These are phyloP conservation scores for Pseudogymnoascus sp. DNA, from an alignment of 2,329 filamentous ascomycete species.

Conservation along the genomic window DNA sequence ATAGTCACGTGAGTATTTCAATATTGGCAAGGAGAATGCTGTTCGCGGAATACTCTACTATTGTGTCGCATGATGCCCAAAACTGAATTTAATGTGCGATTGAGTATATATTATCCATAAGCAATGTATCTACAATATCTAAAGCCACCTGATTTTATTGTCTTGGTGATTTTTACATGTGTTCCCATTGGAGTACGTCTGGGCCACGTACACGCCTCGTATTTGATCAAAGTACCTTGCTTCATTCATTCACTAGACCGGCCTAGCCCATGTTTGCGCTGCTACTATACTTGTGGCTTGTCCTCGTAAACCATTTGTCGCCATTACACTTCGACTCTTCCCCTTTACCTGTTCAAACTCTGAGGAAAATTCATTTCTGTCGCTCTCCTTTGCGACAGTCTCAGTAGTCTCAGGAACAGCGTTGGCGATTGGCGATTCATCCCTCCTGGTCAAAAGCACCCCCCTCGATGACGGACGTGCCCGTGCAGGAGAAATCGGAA, in stretches of 20 bases:
- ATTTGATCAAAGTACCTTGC: background rate
- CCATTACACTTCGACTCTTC: background rate
- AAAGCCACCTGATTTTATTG: background rate
- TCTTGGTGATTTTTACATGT: background rate
- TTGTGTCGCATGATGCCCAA: background rate
- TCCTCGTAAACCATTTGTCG: slow-evolving; percentile 1
- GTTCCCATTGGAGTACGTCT: background rate
- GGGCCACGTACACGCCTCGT: background rate
- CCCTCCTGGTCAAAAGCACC: background rate
- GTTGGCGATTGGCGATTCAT: background rate
- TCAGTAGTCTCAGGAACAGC: background rate
- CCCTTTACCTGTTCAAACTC: background rate
- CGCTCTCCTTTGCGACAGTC: background rate
- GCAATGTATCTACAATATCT: background rate
- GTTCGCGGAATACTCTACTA: background rate
- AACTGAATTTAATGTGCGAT: background rate
- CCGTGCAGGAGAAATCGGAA: background rate
- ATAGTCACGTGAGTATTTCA: background rate
- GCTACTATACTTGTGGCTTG: background rate
- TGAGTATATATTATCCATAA: background rate
- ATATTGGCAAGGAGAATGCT: background rate
- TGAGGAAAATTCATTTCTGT: background rate
- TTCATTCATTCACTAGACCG: background rate
- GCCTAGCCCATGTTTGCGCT: slow-evolving; percentile 9
- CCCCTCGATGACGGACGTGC: slow-evolving; percentile 1